A percentile compares a stretch with the other conserved stretches of the same genome.
phyloP scores from a whole-genome alignment of 768 basidiomycete genomes.

The Calocybe cyanea region DNA sequence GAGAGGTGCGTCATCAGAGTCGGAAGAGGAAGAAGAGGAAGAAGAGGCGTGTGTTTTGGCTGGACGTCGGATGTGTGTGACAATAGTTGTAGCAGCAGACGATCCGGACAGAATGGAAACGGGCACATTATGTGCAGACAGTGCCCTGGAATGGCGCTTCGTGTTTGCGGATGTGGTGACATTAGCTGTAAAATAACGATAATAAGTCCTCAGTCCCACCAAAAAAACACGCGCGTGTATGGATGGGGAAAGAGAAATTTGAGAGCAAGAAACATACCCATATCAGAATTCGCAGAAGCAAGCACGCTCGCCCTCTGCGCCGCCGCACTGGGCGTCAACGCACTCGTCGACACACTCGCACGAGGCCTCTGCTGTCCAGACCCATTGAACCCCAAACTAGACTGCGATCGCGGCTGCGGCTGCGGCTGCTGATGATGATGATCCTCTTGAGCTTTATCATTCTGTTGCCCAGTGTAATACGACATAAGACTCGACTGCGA shows the following conservation, averaged over 20 bases:
- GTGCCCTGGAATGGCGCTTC: slow-evolving; percentile 24
- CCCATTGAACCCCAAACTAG: slow-evolving; percentile 28
- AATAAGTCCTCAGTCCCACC: slow-evolving; percentile 5
- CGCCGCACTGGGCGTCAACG: slow-evolving; percentile 46
- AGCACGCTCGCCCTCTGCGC: slow-evolving; percentile 47
- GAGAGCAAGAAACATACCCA: slow-evolving; percentile 23
- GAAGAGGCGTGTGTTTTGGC: slow-evolving; percentile 3
- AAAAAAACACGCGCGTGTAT: neutral
- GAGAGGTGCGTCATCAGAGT: slow-evolving; percentile 54
- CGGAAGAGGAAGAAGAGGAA: slow-evolving; percentile 27
- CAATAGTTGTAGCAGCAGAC: too few species aligned
- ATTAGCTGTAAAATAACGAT: neutral
- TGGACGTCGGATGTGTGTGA: neutral
- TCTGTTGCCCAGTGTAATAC: slow-evolving; percentile 5
- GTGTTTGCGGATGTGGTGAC: neutral
- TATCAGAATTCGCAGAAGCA: slow-evolving; percentile 27
- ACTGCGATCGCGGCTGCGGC: slow-evolving; percentile 29
- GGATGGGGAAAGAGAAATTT: neutral
- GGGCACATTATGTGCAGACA: slow-evolving; percentile 24
- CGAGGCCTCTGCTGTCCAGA: slow-evolving; percentile 29
- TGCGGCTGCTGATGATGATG: slow-evolving; percentile 3
- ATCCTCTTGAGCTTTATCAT: slow-evolving; percentile 7
- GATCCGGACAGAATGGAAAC: neutral
- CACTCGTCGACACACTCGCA: slow-evolving; percentile 58
- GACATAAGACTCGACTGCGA: slow-evolving; percentile 25